These are phyloP conservation scores for Mycena sanguinolenta DNA, from an alignment of 768 basidiomycete genomes.

Conservation along the genomic window DNA sequence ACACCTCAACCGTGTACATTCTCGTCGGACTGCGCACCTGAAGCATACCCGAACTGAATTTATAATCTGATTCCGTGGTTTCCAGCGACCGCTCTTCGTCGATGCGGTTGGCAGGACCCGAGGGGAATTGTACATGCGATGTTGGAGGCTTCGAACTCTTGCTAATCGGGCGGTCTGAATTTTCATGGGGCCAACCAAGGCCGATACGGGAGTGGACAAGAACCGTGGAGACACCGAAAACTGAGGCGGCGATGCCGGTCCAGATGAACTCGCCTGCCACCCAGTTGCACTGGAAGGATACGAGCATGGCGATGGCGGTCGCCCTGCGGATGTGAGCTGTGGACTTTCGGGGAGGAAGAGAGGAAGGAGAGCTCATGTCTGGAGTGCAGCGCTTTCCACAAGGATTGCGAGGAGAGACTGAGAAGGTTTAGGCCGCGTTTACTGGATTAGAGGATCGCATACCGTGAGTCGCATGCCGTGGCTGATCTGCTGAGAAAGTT, in stretches of 20 bases:
- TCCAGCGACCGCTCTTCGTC: conserved; percentile 11
- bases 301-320: conserved; percentile 25
- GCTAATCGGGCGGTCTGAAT: neutral
- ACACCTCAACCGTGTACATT: conserved; percentile 10
- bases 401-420: conserved; percentile 31
- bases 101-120: neutral
- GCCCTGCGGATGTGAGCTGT: conserved; percentile 22
- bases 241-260: conserved; percentile 25
- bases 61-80: conserved; percentile 2
- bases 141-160: conserved; percentile 9
- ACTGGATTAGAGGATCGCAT: conserved; percentile 1
- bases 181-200: conserved; percentile 22
- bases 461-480: conserved; percentile 22
- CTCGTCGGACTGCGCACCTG: conserved; percentile 14
- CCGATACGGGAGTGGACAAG: conserved; percentile 32
- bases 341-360: neutral
- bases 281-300: conserved; percentile 31
- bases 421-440: neutral
- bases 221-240: conserved; percentile 28
- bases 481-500: conserved; percentile 8
- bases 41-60: neutral
- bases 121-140: conserved; percentile 11
- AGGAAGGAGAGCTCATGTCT: conserved; percentile 16
- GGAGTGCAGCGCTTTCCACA: conserved; percentile 29
- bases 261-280: conserved; percentile 28